Conservation (phyloP, 2,329 filamentous ascomycete species). For the Truncatella angustata region DNA sequence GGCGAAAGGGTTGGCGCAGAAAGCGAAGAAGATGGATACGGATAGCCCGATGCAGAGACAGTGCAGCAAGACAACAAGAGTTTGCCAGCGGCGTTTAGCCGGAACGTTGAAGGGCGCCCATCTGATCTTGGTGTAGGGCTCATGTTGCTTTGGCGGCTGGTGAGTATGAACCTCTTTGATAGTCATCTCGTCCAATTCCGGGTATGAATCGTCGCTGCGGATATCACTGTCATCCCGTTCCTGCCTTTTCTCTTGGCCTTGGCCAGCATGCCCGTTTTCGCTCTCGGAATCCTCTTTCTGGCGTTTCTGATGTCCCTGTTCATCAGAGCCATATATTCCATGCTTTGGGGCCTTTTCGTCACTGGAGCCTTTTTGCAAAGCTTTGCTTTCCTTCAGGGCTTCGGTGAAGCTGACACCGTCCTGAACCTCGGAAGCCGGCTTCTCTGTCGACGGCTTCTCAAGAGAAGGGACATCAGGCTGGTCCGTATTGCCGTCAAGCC, state of each 20-base stretch:
- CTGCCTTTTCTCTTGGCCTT: not conserved
- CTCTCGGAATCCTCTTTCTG: not conserved
- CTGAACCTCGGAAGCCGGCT: slow-evolving; percentile 4
- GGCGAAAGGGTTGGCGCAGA: slow-evolving; percentile 85
- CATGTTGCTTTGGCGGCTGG: slow-evolving; percentile 17
- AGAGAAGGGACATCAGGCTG: too few relatives aligned
- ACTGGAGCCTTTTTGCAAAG: not conserved
- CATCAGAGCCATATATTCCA: not conserved
- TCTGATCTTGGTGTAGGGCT: slow-evolving; percentile 56
- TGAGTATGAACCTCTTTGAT: slow-evolving; percentile 26
- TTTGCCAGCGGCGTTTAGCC: slow-evolving; percentile 69
- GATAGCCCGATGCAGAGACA: slow-evolving; percentile 68
- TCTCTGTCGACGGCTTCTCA: slow-evolving; percentile 5
- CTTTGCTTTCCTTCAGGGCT: slow-evolving; percentile 8
- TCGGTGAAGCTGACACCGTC: slow-evolving; percentile 10
- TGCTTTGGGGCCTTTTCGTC: not conserved
- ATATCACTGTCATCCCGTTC: slow-evolving; percentile 7
- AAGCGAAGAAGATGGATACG: slow-evolving; percentile 82
- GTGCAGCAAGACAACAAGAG: slow-evolving; percentile 73
- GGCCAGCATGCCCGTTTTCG: not conserved
- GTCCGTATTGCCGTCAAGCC: too few relatives aligned
- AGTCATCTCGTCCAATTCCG: slow-evolving; percentile 30
- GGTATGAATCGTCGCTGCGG: slow-evolving; percentile 27
- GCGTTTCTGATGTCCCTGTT: not conserved
- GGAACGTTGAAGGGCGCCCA: slow-evolving; percentile 82